These are phyloP conservation scores for Vachellia pachyceras DNA, from an alignment of 306 rosid genomes.

Conservation along the genomic window DNA sequence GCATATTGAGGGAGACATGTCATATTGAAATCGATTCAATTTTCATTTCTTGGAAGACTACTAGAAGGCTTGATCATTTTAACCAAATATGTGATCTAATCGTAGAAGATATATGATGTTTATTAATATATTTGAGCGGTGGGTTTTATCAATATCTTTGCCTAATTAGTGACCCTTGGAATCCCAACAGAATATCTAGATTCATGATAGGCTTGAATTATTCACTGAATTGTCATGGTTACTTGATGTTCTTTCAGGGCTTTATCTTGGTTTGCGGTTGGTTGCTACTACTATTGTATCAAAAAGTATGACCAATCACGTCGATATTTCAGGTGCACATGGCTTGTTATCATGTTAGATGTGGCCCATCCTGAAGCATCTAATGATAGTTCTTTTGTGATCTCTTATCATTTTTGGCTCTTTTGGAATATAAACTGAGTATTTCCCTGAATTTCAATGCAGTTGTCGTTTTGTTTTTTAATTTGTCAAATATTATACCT, in stretches of 20 bases:
- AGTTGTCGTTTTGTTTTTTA: conserved; percentile 17
- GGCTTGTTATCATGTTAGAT: conserved; percentile 3
- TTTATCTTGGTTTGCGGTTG: conserved; percentile 98
- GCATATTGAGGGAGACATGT: not conserved
- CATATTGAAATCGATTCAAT: not conserved
- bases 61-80: not conserved
- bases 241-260: conserved; percentile 60
- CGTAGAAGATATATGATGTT: not conserved
- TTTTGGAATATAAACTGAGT: conserved; percentile 2
- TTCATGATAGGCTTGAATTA: not conserved
- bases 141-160: not conserved
- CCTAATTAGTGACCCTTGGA: not conserved
- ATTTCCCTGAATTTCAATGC: conserved; percentile 6
- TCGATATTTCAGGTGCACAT: conserved; percentile 81
- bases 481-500: not conserved
- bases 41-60: not conserved
- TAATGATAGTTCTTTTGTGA: conserved; percentile 9
- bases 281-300: conserved; percentile 95
- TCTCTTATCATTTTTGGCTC: conserved; percentile 11
- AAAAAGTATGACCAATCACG: conserved; percentile 92
- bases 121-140: too few relatives aligned
- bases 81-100: not conserved
- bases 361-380: conserved; percentile 6
- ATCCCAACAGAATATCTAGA: not conserved
- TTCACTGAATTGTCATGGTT: conserved; percentile 13